These are phyloP conservation scores for Botryotinia narcissicola DNA, from an alignment of 2,329 filamentous ascomycete genomes.

Conservation along the genomic window DNA sequence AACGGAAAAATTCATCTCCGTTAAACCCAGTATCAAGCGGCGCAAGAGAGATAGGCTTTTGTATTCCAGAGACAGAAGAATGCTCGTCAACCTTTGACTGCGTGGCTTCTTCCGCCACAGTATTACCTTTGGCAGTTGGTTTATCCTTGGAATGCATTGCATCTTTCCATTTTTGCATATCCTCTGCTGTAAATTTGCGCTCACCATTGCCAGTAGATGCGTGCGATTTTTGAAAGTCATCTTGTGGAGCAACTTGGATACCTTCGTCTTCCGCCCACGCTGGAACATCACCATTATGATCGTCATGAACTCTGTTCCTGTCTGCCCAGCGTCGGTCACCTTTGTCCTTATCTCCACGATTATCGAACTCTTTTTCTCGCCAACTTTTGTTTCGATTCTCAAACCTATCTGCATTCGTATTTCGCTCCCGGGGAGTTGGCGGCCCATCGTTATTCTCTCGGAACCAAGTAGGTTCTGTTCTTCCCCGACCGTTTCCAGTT, in stretches of 20 bases:
- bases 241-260: constrained; percentile 71
- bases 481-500: constrained; percentile 63
- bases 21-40: constrained; percentile 57
- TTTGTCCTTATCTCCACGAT: constrained; percentile 31
- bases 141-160: constrained; percentile 55
- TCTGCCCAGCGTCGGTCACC: constrained; percentile 36
- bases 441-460: constrained; percentile 45
- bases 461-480: constrained; percentile 73
- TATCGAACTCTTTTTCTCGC: constrained; percentile 44
- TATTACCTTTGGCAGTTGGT: constrained; percentile 27
- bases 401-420: constrained; percentile 37
- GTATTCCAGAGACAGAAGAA: constrained; percentile 39
- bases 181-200: constrained; percentile 70
- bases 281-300: constrained; percentile 44
- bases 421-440: constrained; percentile 35
- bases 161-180: constrained; percentile 94
- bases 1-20: constrained; percentile 72
- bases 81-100: constrained; percentile 41
- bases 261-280: constrained; percentile 83
- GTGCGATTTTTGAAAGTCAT: constrained; percentile 94
- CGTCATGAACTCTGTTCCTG: constrained; percentile 55
- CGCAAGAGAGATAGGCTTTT: constrained; percentile 56
- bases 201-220: constrained; percentile 54
- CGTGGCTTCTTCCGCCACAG: constrained; percentile 40
- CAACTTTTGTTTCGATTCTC: constrained; percentile 39